These are phyloP conservation scores for Nicotiana tomentosiformis DNA, from an alignment of 257 asterid genomes.

Conservation along the genomic window DNA sequence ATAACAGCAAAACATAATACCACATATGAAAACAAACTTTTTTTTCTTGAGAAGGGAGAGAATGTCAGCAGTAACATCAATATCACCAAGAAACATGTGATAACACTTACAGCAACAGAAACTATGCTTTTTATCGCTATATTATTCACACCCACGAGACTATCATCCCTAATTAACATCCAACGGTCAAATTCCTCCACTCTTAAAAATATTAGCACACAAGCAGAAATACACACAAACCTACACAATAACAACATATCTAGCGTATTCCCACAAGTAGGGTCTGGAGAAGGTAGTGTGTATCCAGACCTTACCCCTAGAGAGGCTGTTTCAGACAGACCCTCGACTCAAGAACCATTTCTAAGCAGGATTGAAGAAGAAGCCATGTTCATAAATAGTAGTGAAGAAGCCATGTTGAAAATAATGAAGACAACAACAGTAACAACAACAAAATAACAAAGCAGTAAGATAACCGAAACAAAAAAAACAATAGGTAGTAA, in stretches of 20 bases:
- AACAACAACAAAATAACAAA: too few relatives aligned
- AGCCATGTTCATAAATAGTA: too few relatives aligned
- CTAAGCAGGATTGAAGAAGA: too few relatives aligned
- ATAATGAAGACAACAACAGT: too few relatives aligned
- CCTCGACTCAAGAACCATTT: too few relatives aligned
- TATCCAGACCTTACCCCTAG: too few relatives aligned
- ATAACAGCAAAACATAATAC: not conserved
- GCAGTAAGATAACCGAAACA: too few relatives aligned
- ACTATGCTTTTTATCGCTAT: not conserved
- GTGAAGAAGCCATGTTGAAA: too few relatives aligned
- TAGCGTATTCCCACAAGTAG: too few relatives aligned
- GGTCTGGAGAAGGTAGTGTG: too few relatives aligned
- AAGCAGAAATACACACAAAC: not conserved
- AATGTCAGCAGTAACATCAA: not conserved
- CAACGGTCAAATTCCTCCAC: not conserved
- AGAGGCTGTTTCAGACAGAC: too few relatives aligned
- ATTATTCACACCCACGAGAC: not conserved
- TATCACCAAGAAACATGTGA: not conserved
- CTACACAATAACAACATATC: not conserved
- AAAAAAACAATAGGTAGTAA: too few relatives aligned
- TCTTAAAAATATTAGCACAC: not conserved
- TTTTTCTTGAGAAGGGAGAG: not conserved
- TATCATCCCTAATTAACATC: not conserved
- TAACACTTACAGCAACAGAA: not conserved
- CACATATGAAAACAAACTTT: not conserved